A percentile compares a stretch with the other conserved stretches of the same genome.
Conservation (phyloP, 2,329 filamentous ascomycete genomes). For the Alternaria sp. region DNA sequence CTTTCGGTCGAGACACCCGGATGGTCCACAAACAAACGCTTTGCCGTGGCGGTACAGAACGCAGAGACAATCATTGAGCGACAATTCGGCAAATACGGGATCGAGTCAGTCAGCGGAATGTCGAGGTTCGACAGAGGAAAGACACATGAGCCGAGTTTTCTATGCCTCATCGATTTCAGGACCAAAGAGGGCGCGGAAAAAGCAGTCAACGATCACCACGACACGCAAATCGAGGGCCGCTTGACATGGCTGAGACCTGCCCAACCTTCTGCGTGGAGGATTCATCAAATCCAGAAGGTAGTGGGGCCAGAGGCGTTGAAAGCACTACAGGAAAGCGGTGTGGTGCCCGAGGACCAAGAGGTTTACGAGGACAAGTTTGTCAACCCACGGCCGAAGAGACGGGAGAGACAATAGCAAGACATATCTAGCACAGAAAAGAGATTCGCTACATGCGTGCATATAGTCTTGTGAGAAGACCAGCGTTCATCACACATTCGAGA, state of each 20-base stretch:
- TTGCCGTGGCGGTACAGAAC: conserved; percentile 1
- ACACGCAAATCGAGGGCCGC: conserved; percentile 25
- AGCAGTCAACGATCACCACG: conserved; percentile 24
- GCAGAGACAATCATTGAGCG: conserved; percentile 17
- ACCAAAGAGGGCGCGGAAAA: conserved; percentile 33
- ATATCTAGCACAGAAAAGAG: not conserved
- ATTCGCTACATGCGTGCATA: not conserved
- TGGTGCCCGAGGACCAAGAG: conserved; percentile 16
- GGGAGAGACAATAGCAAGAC: not conserved
- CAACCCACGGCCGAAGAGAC: conserved; percentile 12
- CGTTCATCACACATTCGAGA: not conserved
- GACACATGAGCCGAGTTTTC: conserved; percentile 17
- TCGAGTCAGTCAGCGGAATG: conserved; percentile 25
- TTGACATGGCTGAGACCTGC: conserved; percentile 11
- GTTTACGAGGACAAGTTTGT: conserved; percentile 24
- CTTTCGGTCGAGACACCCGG: conserved; percentile 29
- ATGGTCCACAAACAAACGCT: conserved; percentile 19
- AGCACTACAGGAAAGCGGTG: conserved; percentile 27
- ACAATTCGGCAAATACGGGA: conserved; percentile 25
- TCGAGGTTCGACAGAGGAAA: conserved; percentile 18
- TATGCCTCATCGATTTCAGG: conserved; percentile 34
- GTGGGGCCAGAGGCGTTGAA: conserved; percentile 16
- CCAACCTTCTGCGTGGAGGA: conserved; percentile 13
- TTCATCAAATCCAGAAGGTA: conserved; percentile 27
- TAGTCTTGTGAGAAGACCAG: not conserved